Evolutionary conservation across 495 filamentous ascomycete species (phyloP).

Genomic region (Lepidopterella palustris): DNA sequence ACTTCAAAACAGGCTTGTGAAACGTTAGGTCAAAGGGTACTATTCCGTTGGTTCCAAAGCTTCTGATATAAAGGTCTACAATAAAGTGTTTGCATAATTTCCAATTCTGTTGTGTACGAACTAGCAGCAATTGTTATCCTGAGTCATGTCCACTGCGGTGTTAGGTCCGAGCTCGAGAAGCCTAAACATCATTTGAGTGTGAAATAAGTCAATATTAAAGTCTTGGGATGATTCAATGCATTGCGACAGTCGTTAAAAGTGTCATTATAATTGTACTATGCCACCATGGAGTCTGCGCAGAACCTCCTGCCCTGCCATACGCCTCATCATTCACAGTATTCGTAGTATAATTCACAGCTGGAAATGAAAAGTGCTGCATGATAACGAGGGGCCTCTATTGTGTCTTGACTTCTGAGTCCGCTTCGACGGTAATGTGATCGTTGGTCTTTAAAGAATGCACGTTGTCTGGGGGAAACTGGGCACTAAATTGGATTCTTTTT

Average conservation of each 20-base stretch:
- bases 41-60: too few relatives aligned
- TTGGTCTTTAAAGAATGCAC: conserved; percentile 55
- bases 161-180: too few relatives aligned
- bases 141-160: too few relatives aligned
- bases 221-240: not conserved
- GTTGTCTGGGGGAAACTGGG: conserved; percentile 61
- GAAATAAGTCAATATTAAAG: too few relatives aligned
- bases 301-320: not conserved
- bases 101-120: too few relatives aligned
- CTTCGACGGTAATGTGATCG: conserved; percentile 71
- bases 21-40: too few relatives aligned
- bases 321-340: not conserved
- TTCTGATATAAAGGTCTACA: too few relatives aligned
- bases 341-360: not conserved
- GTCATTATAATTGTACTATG: not conserved
- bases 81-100: too few relatives aligned
- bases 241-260: not conserved
- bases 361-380: not conserved
- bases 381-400: conserved; percentile 48
- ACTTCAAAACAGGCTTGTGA: too few relatives aligned
- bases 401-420: conserved; percentile 61
- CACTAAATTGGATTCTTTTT: conserved; percentile 45
- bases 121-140: too few relatives aligned
- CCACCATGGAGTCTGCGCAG: not conserved
- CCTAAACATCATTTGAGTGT: too few relatives aligned